phyloP scores from a whole-genome alignment of 495 filamentous ascomycete genomes.

The Lepidopterella palustris region DNA sequence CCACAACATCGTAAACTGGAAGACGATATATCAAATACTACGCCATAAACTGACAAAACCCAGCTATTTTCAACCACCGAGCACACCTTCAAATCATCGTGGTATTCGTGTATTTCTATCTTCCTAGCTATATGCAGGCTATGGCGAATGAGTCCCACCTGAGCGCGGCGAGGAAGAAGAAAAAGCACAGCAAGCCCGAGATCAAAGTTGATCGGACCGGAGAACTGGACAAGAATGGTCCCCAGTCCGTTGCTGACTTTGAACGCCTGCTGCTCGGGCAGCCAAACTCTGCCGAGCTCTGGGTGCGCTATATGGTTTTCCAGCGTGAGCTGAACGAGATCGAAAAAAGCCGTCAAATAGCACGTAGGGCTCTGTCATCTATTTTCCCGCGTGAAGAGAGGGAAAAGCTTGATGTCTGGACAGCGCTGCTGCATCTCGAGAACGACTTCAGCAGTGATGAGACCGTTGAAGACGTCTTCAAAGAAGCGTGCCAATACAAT shows the following conservation, averaged over 20 bases:
- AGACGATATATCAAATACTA: too few relatives aligned
- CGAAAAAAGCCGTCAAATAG: slow-evolving; percentile 75
- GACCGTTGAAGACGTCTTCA: slow-evolving; percentile 79
- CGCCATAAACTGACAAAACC: too few relatives aligned
- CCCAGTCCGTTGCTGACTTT: slow-evolving; percentile 83
- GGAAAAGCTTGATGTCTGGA: slow-evolving; percentile 93
- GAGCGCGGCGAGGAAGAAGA: slow-evolving; percentile 82
- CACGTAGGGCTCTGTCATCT: slow-evolving; percentile 78
- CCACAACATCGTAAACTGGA: too few relatives aligned
- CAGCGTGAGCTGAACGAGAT: slow-evolving; percentile 86
- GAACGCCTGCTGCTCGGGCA: slow-evolving; percentile 89
- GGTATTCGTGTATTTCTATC: too few relatives aligned
- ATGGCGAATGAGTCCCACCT: too few relatives aligned
- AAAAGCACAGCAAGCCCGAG: slow-evolving; percentile 69
- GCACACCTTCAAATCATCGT: too few relatives aligned
- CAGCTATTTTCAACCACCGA: too few relatives aligned
- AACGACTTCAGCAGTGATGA: slow-evolving; percentile 84
- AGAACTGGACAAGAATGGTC: slow-evolving; percentile 81
- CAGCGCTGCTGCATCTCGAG: slow-evolving; percentile 88
- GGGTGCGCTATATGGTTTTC: slow-evolving; percentile 96
- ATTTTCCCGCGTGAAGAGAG: slow-evolving; percentile 81
- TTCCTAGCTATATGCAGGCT: too few relatives aligned
- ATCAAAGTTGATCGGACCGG: slow-evolving; percentile 87
- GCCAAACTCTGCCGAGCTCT: slow-evolving; percentile 80
- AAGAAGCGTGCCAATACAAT: slow-evolving; percentile 88